A percentile compares a stretch with the other conserved stretches of the same genome.
Evolutionary conservation across 768 basidiomycete genomes (phyloP).

Genomic region (Boletus reticulatus): DNA sequence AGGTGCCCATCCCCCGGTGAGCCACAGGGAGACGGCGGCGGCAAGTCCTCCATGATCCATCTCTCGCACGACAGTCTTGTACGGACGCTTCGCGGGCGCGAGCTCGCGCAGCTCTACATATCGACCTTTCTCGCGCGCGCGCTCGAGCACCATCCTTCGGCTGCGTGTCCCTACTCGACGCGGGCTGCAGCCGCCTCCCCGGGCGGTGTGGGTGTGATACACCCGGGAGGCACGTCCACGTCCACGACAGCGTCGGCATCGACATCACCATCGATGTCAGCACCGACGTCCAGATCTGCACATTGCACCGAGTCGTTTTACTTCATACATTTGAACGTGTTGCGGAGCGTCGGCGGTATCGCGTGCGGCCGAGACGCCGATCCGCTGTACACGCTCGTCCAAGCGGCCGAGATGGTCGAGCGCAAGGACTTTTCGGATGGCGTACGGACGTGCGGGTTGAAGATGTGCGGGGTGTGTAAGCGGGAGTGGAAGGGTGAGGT

Average conservation of each 20-base stretch:
- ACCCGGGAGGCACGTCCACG: too few species aligned
- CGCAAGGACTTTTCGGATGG: constrained; percentile 72
- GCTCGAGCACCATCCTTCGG: constrained; percentile 51
- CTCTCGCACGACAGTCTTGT: constrained; percentile 41
- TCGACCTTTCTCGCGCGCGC: constrained; percentile 57
- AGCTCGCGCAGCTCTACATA: constrained; percentile 60
- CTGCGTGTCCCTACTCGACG: constrained; percentile 45
- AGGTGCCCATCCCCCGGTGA: background rate
- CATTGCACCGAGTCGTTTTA: constrained; percentile 69
- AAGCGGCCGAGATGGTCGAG: constrained; percentile 69
- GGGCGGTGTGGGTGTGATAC: background rate
- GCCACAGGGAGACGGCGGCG: background rate
- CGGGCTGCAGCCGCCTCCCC: constrained; percentile 3
- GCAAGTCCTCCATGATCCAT: constrained; percentile 12
- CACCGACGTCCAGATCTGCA: constrained; percentile 9
- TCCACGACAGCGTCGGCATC: too few species aligned
- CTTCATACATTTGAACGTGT: constrained; percentile 69
- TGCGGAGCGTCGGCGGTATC: constrained; percentile 70
- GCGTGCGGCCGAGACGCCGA: constrained; percentile 73
- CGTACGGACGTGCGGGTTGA: constrained; percentile 47
- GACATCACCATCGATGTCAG: background rate
- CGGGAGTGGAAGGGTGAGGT: constrained; percentile 43
- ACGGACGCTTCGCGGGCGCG: constrained; percentile 60
- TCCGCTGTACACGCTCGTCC: constrained; percentile 64
- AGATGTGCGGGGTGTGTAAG: constrained; percentile 52